These are phyloP conservation scores for Pyrus communis DNA, from an alignment of 306 rosid species.

Conservation along the genomic window DNA sequence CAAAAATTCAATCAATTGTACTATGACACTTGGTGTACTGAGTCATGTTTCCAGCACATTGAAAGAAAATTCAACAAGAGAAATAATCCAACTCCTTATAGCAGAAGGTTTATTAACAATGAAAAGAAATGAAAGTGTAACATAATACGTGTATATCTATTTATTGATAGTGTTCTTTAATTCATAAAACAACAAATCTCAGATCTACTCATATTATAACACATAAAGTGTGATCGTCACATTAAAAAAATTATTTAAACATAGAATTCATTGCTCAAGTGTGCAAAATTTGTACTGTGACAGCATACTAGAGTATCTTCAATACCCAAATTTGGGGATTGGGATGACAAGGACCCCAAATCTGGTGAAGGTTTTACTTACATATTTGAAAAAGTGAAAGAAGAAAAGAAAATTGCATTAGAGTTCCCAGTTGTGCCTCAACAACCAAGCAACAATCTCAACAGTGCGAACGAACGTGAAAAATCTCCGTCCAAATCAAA, in stretches of 20 bases:
- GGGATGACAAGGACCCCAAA: slow-evolving; percentile 42
- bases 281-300: not conserved
- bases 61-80: too few relatives aligned
- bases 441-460: not conserved
- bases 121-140: too few relatives aligned
- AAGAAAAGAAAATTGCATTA: slow-evolving; percentile 22
- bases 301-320: slow-evolving; percentile 24
- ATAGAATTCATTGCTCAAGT: not conserved
- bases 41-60: rapidly evolving
- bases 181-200: too few relatives aligned
- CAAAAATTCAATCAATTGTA: too few relatives aligned
- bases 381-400: slow-evolving; percentile 28
- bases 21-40: too few relatives aligned
- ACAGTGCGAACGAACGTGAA: not conserved
- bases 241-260: too few relatives aligned
- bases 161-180: too few relatives aligned
- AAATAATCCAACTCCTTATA: too few relatives aligned
- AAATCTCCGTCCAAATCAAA: slow-evolving; percentile 6
- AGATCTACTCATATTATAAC: not conserved
- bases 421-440: not conserved
- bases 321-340: slow-evolving; percentile 49
- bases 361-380: slow-evolving; percentile 43
- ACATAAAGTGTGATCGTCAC: not conserved
- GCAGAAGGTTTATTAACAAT: not conserved
- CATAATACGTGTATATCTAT: too few relatives aligned